These are phyloP conservation scores for Lepidium didymum DNA, from an alignment of 345 rosid genomes.

Conservation along the genomic window DNA sequence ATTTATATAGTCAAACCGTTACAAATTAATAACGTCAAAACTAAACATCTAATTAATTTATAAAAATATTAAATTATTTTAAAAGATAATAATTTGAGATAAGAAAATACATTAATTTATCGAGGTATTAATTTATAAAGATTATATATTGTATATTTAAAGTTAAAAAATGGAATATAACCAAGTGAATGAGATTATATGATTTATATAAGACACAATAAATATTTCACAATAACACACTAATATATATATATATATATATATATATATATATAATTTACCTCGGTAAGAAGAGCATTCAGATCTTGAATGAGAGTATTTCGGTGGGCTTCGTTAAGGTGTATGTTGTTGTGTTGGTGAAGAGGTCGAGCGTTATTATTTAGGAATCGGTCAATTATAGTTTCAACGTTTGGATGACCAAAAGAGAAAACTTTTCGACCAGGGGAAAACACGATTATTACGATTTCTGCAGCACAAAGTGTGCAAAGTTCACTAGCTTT, in stretches of 20 bases:
- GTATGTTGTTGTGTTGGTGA: neutral
- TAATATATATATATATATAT: neutral
- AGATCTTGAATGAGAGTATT: slow-evolving; percentile 36
- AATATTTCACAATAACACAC: neutral
- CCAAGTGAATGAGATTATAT: neutral
- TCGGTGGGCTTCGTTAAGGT: slow-evolving; percentile 31
- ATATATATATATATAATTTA: neutral
- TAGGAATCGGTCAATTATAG: slow-evolving; percentile 31
- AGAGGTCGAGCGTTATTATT: neutral
- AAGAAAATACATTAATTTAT: no score
- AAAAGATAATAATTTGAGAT: no score
- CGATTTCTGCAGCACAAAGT: slow-evolving; percentile 20
- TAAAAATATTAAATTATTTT: no score
- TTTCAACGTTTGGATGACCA: slow-evolving; percentile 48
- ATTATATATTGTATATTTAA: no score
- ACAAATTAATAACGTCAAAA: no score
- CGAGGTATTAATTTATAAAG: no score
- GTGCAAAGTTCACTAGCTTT: slow-evolving; percentile 27
- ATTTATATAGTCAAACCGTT: neutral
- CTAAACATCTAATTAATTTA: no score
- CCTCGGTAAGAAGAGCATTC: slow-evolving; percentile 39
- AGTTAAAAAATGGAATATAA: neutral
- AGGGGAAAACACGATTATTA: slow-evolving; percentile 10
- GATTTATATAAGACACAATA: neutral
- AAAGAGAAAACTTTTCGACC: slow-evolving; percentile 46